These are phyloP conservation scores for Sporisorium reilianum DNA, from an alignment of 1,284 basidiomycete genomes.

Conservation along the genomic window DNA sequence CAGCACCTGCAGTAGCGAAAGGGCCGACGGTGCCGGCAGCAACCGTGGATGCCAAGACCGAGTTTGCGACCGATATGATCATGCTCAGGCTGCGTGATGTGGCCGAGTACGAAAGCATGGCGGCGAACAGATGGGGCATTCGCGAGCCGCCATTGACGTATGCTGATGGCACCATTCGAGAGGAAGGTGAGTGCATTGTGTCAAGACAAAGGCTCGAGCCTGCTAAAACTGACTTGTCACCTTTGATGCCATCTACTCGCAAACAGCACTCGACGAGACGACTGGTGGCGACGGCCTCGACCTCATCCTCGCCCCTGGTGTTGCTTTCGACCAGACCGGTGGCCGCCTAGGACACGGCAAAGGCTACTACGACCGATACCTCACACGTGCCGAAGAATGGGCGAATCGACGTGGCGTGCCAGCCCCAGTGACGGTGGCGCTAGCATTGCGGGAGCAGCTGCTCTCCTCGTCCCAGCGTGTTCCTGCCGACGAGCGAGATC, in stretches of 20 bases:
- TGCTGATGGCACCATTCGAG: constrained; percentile 49
- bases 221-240: not conserved
- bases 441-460: constrained; percentile 66
- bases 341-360: constrained; percentile 70
- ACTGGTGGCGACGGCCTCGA: constrained; percentile 68
- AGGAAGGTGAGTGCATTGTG: constrained; percentile 36
- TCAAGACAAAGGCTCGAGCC: not conserved
- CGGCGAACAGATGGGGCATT: constrained; percentile 70
- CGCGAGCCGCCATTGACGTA: constrained; percentile 66
- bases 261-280: constrained; percentile 59
- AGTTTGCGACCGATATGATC: constrained; percentile 67
- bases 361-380: constrained; percentile 71
- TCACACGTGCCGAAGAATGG: constrained; percentile 53
- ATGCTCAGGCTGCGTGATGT: constrained; percentile 68
- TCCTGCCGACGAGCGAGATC: constrained; percentile 67
- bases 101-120: constrained; percentile 64
- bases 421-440: constrained; percentile 60
- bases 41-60: constrained; percentile 20
- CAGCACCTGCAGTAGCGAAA: constrained; percentile 32
- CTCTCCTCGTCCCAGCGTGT: constrained; percentile 56
- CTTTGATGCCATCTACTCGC: not conserved
- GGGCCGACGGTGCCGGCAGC: constrained; percentile 35
- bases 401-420: constrained; percentile 21
- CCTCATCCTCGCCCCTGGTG: constrained; percentile 70
- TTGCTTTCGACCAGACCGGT: constrained; percentile 68